These are phyloP conservation scores for Metschnikowia corniflorae DNA, from an alignment of 805 yeast genomes.

Conservation along the genomic window DNA sequence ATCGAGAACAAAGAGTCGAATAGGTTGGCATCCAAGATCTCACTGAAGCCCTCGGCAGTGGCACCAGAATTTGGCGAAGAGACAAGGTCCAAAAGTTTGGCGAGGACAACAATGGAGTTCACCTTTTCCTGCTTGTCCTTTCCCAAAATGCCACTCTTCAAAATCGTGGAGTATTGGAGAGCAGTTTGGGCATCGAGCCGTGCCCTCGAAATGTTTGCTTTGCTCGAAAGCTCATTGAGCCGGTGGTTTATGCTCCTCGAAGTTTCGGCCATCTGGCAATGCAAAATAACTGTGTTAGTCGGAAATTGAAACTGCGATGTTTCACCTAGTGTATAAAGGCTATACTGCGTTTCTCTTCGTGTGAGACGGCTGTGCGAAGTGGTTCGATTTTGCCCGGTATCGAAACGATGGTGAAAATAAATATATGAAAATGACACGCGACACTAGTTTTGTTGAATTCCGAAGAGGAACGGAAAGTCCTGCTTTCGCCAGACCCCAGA, in stretches of 20 bases:
- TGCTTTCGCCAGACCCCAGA: too few relatives aligned
- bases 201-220: conserved; percentile 26
- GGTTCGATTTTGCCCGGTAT: too few relatives aligned
- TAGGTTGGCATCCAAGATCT: conserved; percentile 38
- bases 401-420: too few relatives aligned
- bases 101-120: conserved; percentile 51
- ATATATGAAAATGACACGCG: too few relatives aligned
- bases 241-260: conserved; percentile 43
- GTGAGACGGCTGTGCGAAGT: too few relatives aligned
- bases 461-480: too few relatives aligned
- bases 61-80: conserved; percentile 36
- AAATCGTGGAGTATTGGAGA: conserved; percentile 30
- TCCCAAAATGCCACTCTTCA: conserved; percentile 43
- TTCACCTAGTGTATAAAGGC: too few relatives aligned
- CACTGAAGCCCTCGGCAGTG: conserved; percentile 29
- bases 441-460: too few relatives aligned
- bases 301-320: too few relatives aligned
- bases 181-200: conserved; percentile 34
- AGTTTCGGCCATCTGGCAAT: conserved; percentile 39
- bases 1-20: conserved; percentile 41
- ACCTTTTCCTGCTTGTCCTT: conserved; percentile 48
- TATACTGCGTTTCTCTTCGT: too few relatives aligned
- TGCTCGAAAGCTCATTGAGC: conserved; percentile 41
- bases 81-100: conserved; percentile 47
- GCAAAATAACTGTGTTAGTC: too few relatives aligned